A percentile compares a stretch with the other conserved stretches of the same genome.
These are phyloP conservation scores for Ustilago cynodontis DNA, from an alignment of 1,284 basidiomycete species.

Conservation along the genomic window DNA sequence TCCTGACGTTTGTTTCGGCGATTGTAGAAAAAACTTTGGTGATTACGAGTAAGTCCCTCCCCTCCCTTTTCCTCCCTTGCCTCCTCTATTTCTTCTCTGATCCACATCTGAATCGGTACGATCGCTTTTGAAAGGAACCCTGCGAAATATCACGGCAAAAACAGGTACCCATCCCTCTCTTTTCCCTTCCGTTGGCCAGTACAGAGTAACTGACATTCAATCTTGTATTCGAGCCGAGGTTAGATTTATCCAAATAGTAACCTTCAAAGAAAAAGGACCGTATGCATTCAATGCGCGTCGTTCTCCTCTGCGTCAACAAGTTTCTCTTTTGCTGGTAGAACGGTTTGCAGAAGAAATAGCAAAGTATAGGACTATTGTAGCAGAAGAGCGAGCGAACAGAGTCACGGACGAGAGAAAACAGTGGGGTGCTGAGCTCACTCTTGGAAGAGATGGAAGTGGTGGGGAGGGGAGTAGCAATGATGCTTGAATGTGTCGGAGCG, in stretches of 20 bases:
- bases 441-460: not conserved
- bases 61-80: no score
- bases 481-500: not conserved
- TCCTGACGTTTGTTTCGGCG: no score
- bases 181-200: no score
- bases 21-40: no score
- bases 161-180: no score
- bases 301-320: not conserved
- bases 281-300: not conserved
- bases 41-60: no score
- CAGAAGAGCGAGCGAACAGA: not conserved
- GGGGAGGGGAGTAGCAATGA: not conserved
- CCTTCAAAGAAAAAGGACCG: not conserved
- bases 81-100: no score
- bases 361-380: not conserved
- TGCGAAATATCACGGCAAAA: no score
- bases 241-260: not conserved
- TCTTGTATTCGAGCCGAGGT: no score
- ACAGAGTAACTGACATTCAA: no score
- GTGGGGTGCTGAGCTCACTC: not conserved
- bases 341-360: not conserved
- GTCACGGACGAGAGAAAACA: not conserved
- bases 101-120: no score
- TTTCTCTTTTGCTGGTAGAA: not conserved
- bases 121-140: no score